Evolutionary conservation across 495 filamentous ascomycete species (phyloP), one percentile per base, ranked within the genome.

Genomic region (Annulohypoxylon stygium): DNA sequence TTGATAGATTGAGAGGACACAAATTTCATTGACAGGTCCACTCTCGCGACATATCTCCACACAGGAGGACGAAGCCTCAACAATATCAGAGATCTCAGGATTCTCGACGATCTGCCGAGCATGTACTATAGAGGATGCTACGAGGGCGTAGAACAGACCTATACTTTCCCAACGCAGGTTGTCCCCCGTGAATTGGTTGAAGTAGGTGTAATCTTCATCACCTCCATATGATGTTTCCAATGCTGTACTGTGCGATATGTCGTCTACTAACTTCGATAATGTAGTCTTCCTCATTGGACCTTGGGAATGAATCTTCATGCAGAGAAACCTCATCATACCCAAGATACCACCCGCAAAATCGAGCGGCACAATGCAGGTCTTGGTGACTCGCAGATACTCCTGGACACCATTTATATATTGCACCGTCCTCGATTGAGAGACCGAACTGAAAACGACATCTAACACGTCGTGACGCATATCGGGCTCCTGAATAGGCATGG

Each of bases 101-200:
- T 23, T 8, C 14, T 41, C 34, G 12, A 30, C 25, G 53, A 1
- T 9, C 7, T 10, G 18, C 18, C 0, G 2, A 18, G n/a, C 11
- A 18, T 41, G 9, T 6, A 59, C 39, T 6, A 18, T 9, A 20
- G 55, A 39, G 2, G 34, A 59, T 41, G 55, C 55, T 23, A 59
- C 16, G 16, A 59, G 4, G 7, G 55, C 36, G 53, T 9, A 57
- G 16, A 23, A 41, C 25, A 59, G 23, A 16, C 55, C 55, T 33
- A 59, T 3, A 14, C 14, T 34, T 41, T 59, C 55, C 55, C 55
- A 59, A 25, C 55, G 55, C 16, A 59, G n/a, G 7, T 55, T 51
- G 3, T 51, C 9, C 11, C 20, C 48, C 1, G 4, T 3, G 10
- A 51, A 51, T 9, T 26, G 48, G 9, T 12, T 4, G 10, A 25